Conservation (phyloP, 169 alveolate species). For the Plasmodium cynomolgi region DNA sequence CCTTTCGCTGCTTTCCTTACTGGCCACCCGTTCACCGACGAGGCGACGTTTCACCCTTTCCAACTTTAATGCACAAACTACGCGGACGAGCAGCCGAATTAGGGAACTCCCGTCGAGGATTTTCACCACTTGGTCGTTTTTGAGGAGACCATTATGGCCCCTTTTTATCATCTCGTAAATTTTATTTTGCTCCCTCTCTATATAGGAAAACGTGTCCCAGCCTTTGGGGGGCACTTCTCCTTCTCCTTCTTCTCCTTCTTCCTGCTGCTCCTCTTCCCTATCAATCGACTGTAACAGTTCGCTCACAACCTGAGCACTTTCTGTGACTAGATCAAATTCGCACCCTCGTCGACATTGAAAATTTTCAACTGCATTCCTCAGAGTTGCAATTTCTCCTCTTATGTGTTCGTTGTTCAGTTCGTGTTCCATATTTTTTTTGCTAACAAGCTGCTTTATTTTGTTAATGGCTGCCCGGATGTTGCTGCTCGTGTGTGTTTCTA, state of each 20-base stretch:
- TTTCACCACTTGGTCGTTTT: not conserved
- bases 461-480: conserved; percentile 5
- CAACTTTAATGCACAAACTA: not conserved
- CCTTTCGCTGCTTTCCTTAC: not conserved
- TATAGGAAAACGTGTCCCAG: not conserved
- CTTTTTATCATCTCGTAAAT: conserved; percentile 17
- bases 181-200: conserved; percentile 9
- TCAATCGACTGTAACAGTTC: conserved; percentile 17
- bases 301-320: not conserved
- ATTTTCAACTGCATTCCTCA: not conserved
- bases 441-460: conserved; percentile 10
- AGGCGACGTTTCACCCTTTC: conserved; percentile 4
- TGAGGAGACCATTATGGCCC: not conserved
- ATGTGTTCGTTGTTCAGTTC: conserved; percentile 18
- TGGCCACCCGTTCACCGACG: not conserved
- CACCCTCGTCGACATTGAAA: not conserved
- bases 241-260: not conserved
- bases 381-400: not conserved
- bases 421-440: conserved; percentile 14
- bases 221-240: not conserved
- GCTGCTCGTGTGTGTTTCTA: not conserved
- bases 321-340: not conserved
- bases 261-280: not conserved
- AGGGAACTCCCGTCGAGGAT: conserved; percentile 8
- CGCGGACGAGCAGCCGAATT: conserved; percentile 1